A percentile compares a stretch with the other conserved stretches of the same genome.
Conservation (phyloP, 192 early-diverging fungal genomes). For the Coemansia sp. region DNA sequence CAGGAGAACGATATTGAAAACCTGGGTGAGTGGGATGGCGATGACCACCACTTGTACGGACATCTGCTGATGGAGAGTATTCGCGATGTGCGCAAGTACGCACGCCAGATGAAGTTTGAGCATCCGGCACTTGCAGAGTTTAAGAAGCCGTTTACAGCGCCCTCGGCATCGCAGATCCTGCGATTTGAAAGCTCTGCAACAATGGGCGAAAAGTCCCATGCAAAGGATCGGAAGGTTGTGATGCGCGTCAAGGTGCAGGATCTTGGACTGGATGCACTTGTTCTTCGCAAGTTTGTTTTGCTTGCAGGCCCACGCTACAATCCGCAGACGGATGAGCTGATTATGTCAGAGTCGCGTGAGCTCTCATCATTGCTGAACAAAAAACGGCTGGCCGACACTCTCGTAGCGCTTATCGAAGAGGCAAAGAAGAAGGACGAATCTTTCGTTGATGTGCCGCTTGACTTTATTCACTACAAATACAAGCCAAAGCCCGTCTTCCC, state of each 20-base stretch:
- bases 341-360: constrained; percentile 49
- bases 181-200: constrained; percentile 45
- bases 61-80: constrained; percentile 45
- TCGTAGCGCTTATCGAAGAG: constrained; percentile 33
- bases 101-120: constrained; percentile 49
- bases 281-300: constrained; percentile 52
- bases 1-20: constrained; percentile 18
- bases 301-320: constrained; percentile 46
- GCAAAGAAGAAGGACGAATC: constrained; percentile 48
- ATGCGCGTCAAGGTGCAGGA: constrained; percentile 35
- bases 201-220: constrained; percentile 39
- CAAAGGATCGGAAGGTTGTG: constrained; percentile 46
- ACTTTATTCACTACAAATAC: constrained; percentile 35
- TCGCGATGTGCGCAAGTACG: constrained; percentile 50
- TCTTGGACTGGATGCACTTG: constrained; percentile 36
- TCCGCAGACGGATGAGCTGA: constrained; percentile 47
- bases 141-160: constrained; percentile 40
- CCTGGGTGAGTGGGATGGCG: constrained; percentile 25
- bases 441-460: constrained; percentile 46
- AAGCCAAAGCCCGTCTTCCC: constrained; percentile 34
- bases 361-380: constrained; percentile 47
- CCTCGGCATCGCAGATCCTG: constrained; percentile 23
- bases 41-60: constrained; percentile 45
- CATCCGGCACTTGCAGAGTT: constrained; percentile 39
- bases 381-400: constrained; percentile 44